Conservation (phyloP, 148 eudicot genomes). For the Chenopodium suecicum region DNA sequence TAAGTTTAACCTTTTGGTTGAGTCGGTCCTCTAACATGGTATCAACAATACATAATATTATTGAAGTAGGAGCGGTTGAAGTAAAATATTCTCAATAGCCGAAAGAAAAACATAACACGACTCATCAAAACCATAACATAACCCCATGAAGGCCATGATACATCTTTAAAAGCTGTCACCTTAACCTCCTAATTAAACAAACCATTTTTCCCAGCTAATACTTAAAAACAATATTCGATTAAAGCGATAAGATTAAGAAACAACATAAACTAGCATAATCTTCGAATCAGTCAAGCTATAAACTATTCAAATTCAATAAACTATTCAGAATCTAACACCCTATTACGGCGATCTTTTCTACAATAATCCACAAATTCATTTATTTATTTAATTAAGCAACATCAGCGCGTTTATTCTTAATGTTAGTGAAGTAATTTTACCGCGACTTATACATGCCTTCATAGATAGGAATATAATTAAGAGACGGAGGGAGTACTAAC, state of each 20-base stretch:
- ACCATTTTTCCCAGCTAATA: background rate
- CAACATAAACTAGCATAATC: background rate
- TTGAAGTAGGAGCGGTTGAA: background rate
- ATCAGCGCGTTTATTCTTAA: background rate
- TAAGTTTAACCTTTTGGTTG: no score
- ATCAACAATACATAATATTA: background rate
- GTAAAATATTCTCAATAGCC: background rate
- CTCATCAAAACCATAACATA: background rate
- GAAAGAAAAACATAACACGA: background rate
- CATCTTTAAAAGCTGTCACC: background rate
- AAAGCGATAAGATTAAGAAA: background rate
- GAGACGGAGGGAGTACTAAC: background rate
- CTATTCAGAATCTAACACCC: background rate
- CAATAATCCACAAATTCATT: background rate
- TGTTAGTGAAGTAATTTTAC: background rate
- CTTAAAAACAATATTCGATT: no score
- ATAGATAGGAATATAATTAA: no score
- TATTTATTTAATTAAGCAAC: background rate
- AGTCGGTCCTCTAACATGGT: no score
- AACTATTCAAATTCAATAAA: background rate
- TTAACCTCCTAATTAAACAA: background rate
- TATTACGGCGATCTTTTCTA: background rate
- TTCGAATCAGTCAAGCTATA: background rate
- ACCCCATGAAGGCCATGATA: background rate
- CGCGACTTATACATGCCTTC: background rate